A percentile compares a stretch with the other conserved stretches of the same genome.
These are phyloP conservation scores for Helminthosporium solani DNA, from an alignment of 2,329 filamentous ascomycete genomes.

Conservation along the genomic window DNA sequence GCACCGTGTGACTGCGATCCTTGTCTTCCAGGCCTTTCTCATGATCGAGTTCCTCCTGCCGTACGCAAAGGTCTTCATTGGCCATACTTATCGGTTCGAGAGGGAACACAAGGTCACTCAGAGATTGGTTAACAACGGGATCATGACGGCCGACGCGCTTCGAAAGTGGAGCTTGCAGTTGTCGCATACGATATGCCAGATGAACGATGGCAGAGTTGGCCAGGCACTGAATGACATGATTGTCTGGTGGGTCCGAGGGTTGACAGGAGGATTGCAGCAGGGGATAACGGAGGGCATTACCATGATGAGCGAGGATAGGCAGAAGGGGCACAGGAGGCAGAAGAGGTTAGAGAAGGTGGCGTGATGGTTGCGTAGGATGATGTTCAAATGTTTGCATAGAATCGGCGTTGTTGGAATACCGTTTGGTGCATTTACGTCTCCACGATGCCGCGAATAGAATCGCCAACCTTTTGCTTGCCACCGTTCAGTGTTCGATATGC, in stretches of 20 bases:
- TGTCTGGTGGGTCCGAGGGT: slow-evolving; percentile 63
- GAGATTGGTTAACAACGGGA: slow-evolving; percentile 54
- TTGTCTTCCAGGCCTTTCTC: slow-evolving; percentile 61
- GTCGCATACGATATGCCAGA: slow-evolving; percentile 57
- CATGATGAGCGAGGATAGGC: slow-evolving; percentile 42
- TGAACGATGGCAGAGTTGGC: slow-evolving; percentile 67
- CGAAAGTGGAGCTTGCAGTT: slow-evolving; percentile 55
- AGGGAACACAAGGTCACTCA: slow-evolving; percentile 65
- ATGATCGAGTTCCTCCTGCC: slow-evolving; percentile 62
- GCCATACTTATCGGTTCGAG: slow-evolving; percentile 62
- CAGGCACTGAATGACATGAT: slow-evolving; percentile 57
- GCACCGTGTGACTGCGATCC: slow-evolving; percentile 58
- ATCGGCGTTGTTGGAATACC: background rate
- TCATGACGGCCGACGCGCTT: slow-evolving; percentile 56
- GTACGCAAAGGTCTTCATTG: slow-evolving; percentile 58
- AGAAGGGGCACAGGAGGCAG: slow-evolving; percentile 2
- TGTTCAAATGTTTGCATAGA: background rate
- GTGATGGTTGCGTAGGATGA: background rate
- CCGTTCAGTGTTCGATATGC: too few relatives aligned
- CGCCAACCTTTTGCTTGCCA: background rate
- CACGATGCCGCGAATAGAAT: background rate
- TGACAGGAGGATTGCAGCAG: slow-evolving; percentile 67
- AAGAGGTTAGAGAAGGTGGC: slow-evolving; percentile 10
- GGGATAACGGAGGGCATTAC: slow-evolving; percentile 58
- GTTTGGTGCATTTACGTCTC: background rate